These are phyloP conservation scores for Penicillium sp. DNA, from an alignment of 2,329 filamentous ascomycete species.

Conservation along the genomic window DNA sequence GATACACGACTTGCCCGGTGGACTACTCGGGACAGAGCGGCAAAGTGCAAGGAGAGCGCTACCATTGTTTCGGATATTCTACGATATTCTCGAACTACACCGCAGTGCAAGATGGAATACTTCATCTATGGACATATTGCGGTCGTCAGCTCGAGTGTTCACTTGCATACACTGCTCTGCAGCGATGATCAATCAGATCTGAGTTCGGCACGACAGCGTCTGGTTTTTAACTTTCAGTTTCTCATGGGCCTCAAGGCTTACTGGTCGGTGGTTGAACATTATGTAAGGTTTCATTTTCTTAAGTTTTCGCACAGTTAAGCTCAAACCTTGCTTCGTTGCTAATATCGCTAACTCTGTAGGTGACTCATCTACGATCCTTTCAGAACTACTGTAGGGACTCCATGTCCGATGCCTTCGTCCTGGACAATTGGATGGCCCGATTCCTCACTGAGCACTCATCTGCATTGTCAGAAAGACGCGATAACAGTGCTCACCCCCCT, in stretches of 20 bases:
- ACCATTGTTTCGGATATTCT: neutral
- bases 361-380: neutral
- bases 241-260: constrained; percentile 1
- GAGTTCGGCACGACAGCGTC: neutral
- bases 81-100: neutral
- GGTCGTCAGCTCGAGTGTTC: constrained; percentile 1
- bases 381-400: constrained; percentile 1
- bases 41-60: constrained; percentile 1
- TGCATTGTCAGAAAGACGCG: neutral
- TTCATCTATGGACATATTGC: neutral
- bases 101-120: constrained; percentile 3
- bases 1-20: neutral
- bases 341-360: neutral
- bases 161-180: neutral
- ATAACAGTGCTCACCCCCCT: neutral
- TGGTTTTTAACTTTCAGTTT: constrained; percentile 2
- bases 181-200: neutral
- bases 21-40: neutral
- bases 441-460: neutral
- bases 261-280: constrained; percentile 1
- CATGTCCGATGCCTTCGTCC: neutral
- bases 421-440: constrained; percentile 2
- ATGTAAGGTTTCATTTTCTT: neutral
- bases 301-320: neutral
- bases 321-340: neutral